Evolutionary conservation across 257 asterid species (phyloP).

Genomic region (Fraxinus quadrangulata): DNA sequence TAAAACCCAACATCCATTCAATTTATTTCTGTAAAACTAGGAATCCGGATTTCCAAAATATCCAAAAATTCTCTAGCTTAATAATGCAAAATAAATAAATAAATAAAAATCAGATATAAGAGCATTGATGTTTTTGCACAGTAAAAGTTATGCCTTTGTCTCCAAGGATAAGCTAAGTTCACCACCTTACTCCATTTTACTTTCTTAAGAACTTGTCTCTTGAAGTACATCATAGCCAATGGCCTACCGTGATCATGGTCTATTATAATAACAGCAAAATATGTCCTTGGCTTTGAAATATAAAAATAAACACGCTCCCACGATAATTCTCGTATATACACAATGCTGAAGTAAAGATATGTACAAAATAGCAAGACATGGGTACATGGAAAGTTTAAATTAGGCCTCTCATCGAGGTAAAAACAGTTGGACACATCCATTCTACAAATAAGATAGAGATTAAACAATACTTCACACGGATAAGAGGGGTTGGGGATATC

Average conservation of each 20-base stretch:
- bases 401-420: background rate
- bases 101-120: background rate
- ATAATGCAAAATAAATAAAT: background rate
- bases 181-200: background rate
- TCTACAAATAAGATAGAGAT: background rate
- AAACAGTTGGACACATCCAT: background rate
- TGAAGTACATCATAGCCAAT: background rate
- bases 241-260: background rate
- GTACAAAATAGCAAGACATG: background rate
- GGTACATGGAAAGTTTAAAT: background rate
- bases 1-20: background rate
- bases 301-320: background rate
- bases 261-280: too few relatives aligned
- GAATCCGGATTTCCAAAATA: background rate
- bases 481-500: too few relatives aligned
- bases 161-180: background rate
- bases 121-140: background rate
- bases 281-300: background rate
- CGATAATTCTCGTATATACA: background rate
- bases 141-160: background rate
- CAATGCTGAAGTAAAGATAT: background rate
- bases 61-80: background rate
- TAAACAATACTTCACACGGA: too few relatives aligned
- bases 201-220: too few relatives aligned
- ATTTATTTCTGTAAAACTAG: background rate